Percentiles rank a stretch among this genome's conserved stretches.
These are phyloP conservation scores for Naegleria gruberi DNA, from an alignment of 208 protist species.

Conservation along the genomic window DNA sequence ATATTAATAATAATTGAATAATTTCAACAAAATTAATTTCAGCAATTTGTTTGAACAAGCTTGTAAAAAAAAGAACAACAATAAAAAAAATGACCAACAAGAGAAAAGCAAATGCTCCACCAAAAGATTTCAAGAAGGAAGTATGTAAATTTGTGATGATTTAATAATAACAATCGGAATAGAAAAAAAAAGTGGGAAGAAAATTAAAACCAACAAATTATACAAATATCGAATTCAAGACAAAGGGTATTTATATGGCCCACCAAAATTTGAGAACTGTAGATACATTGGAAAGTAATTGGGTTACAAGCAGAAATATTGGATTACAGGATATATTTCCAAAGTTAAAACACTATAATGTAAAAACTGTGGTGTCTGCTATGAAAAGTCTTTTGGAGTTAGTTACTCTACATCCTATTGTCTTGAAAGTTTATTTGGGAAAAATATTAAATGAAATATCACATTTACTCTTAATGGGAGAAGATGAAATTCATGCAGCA, in stretches of 20 bases:
- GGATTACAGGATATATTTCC: background rate
- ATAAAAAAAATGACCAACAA: no score
- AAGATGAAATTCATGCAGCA: background rate
- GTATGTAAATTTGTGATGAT: no score
- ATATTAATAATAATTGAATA: no score
- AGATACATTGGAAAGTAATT: background rate
- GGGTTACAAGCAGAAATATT: background rate
- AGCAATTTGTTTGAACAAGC: no score
- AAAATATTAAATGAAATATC: background rate
- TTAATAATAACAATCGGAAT: no score
- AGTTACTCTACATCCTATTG: background rate
- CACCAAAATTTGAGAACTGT: conserved; percentile 9
- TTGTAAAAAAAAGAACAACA: no score
- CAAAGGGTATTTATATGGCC: background rate
- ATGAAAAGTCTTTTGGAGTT: background rate
- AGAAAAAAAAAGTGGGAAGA: background rate
- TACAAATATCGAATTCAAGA: background rate
- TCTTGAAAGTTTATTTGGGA: background rate
- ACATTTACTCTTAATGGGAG: background rate
- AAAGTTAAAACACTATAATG: background rate
- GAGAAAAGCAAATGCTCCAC: no score
- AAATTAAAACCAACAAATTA: background rate
- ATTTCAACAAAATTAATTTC: no score
- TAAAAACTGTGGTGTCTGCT: background rate
- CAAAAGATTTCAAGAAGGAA: no score